Conservation (phyloP, 1,284 basidiomycete species). For the Sporisorium graminicola region DNA sequence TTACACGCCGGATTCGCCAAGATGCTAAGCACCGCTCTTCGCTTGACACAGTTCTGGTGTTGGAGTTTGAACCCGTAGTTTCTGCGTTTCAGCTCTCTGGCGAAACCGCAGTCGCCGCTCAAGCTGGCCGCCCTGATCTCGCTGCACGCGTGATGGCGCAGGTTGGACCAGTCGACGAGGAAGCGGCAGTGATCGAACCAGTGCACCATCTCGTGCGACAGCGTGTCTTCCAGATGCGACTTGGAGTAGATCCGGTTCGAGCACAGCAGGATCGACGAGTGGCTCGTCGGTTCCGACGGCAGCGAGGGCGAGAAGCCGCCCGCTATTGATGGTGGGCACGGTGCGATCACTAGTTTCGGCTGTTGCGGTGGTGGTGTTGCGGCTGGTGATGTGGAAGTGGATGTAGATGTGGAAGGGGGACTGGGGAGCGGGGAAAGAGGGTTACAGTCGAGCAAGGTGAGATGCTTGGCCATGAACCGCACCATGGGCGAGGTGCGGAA, state of each 20-base stretch:
- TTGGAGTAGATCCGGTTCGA: conserved; percentile 75
- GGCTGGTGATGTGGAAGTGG: background rate
- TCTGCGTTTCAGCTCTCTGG: conserved; percentile 17
- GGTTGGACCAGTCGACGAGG: conserved; percentile 88
- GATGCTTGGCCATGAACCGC: conserved; percentile 67
- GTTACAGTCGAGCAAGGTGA: conserved; percentile 62
- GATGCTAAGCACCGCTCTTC: conserved; percentile 86
- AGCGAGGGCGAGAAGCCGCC: conserved; percentile 64
- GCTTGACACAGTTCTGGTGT: conserved; percentile 86
- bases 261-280: conserved; percentile 63
- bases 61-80: conserved; percentile 85
- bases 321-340: conserved; percentile 57
- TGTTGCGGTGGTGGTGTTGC: conserved; percentile 5
- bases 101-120: conserved; percentile 72
- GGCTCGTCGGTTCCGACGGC: conserved; percentile 35
- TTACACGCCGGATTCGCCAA: conserved; percentile 84
- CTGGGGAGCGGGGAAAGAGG: conserved; percentile 34
- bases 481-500: conserved; percentile 67
- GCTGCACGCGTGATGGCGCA: conserved; percentile 93
- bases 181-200: conserved; percentile 95
- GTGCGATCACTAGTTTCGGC: conserved; percentile 57
- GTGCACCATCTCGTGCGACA: conserved; percentile 95
- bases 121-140: conserved; percentile 94
- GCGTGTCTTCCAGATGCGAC: conserved; percentile 89
- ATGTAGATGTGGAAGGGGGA: background rate